Evolutionary conservation across 148 eudicot species (phyloP).

Genomic region (Rheum nobile): DNA sequence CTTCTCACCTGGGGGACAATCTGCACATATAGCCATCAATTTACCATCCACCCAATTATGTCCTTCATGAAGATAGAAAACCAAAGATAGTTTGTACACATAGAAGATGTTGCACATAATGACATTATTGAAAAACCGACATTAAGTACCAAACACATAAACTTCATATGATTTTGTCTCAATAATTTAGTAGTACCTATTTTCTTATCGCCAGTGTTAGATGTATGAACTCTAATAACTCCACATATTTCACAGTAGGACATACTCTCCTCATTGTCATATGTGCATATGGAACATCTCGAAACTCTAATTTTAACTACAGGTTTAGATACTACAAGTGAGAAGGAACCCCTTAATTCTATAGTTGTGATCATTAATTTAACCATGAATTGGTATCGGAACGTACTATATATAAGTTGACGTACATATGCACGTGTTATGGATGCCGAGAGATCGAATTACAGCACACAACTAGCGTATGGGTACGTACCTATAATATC

Average conservation of each 20-base stretch:
- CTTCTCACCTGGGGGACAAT: slow-evolving; percentile 17
- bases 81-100: background rate
- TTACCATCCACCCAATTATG: background rate
- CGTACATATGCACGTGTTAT: too few relatives aligned
- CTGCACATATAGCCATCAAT: slow-evolving; percentile 5
- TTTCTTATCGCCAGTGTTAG: slow-evolving; percentile 25
- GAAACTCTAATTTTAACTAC: slow-evolving; percentile 36
- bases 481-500: too few relatives aligned
- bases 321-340: slow-evolving; percentile 24
- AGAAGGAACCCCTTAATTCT: too few relatives aligned
- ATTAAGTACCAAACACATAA: background rate
- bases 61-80: background rate
- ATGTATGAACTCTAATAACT: slow-evolving; percentile 57
- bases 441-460: too few relatives aligned
- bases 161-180: background rate
- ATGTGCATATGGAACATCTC: slow-evolving; percentile 86
- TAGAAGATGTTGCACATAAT: background rate
- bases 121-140: background rate
- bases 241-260: slow-evolving; percentile 87
- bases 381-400: too few relatives aligned
- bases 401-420: too few relatives aligned
- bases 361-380: too few relatives aligned
- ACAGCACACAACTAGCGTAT: too few relatives aligned
- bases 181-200: slow-evolving; percentile 32
- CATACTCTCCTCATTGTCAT: slow-evolving; percentile 74